A percentile compares a stretch with the other conserved stretches of the same genome.
phyloP scores from a whole-genome alignment of 257 asterid species.

The Verbascum thapsus region DNA sequence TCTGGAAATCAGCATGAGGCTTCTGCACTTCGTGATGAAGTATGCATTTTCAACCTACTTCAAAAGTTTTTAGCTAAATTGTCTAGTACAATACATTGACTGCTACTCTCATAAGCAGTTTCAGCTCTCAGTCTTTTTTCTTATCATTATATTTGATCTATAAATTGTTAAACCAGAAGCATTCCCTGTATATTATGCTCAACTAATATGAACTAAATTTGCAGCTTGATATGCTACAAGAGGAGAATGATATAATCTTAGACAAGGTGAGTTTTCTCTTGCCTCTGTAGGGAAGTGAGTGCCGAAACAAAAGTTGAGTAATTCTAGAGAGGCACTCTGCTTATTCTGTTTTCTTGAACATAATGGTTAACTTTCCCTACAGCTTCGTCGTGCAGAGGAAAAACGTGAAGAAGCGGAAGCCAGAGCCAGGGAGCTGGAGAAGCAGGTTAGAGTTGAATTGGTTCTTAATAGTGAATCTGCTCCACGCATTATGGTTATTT shows the following conservation, averaged over 20 bases:
- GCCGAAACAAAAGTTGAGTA: background rate
- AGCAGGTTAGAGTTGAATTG: conserved; percentile 62
- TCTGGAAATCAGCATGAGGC: conserved; percentile 78
- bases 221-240: conserved; percentile 98
- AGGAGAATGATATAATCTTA: conserved; percentile 76
- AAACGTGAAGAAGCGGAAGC: conserved; percentile 93
- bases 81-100: conserved; percentile 13
- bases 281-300: conserved; percentile 13
- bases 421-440: conserved; percentile 89
- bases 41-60: conserved; percentile 38
- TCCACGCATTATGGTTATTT: conserved; percentile 18
- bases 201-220: conserved; percentile 37
- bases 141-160: conserved; percentile 13
- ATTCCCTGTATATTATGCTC: conserved; percentile 19
- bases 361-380: conserved; percentile 48
- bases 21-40: conserved; percentile 97
- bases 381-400: conserved; percentile 90
- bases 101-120: conserved; percentile 21
- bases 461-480: conserved; percentile 16
- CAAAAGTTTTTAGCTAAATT: conserved; percentile 23
- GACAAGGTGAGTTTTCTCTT: conserved; percentile 73
- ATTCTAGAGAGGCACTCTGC: conserved; percentile 6
- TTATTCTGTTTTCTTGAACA: conserved; percentile 22
- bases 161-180: conserved; percentile 23
- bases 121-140: conserved; percentile 18